Evolutionary conservation across 306 rosid genomes (phyloP).

Genomic region (Fragaria iinumae): DNA sequence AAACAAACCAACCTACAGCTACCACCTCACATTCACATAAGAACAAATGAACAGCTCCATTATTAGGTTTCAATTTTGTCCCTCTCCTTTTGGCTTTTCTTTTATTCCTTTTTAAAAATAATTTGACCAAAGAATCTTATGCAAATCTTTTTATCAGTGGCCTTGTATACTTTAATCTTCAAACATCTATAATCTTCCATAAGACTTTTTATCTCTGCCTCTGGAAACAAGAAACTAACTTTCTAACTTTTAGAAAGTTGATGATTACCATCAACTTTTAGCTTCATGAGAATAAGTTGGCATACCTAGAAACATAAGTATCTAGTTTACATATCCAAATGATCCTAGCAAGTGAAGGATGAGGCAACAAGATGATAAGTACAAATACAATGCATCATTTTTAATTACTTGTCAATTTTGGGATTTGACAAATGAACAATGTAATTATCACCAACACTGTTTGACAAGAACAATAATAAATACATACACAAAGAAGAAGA

Average conservation of each 20-base stretch:
- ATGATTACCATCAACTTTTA: neutral
- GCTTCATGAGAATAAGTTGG: neutral
- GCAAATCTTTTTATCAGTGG: neutral
- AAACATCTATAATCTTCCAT: neutral
- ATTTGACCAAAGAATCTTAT: neutral
- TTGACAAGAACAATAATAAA: neutral
- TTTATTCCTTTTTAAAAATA: slow-evolving; percentile 3
- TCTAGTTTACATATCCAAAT: neutral
- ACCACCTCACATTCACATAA: neutral
- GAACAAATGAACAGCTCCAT: neutral
- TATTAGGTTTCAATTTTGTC: neutral
- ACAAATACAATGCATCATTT: neutral
- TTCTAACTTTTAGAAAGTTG: neutral
- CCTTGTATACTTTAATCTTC: neutral
- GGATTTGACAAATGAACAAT: neutral
- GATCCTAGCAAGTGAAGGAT: neutral
- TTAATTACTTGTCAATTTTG: neutral
- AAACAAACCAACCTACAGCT: neutral
- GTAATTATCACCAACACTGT: neutral
- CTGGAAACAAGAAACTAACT: neutral
- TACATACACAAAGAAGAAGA: neutral
- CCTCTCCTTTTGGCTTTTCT: neutral
- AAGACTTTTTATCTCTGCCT: neutral
- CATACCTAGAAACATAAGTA: neutral
- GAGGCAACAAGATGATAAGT: neutral